phyloP scores from a whole-genome alignment of 352 stramenopile genomes.

The Lagenidium giganteum region DNA sequence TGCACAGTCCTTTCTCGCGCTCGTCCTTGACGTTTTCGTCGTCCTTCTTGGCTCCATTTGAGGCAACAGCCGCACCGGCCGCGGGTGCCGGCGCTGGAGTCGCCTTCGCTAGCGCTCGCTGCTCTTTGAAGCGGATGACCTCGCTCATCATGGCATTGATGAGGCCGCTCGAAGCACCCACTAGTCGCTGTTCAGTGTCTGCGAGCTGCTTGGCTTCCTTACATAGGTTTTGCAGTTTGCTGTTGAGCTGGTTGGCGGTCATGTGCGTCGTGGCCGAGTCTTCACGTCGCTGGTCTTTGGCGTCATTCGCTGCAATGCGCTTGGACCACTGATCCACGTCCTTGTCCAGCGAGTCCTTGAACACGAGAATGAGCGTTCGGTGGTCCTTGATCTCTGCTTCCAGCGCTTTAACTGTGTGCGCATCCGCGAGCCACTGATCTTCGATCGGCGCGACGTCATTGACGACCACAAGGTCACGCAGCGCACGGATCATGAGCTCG shows the following conservation, averaged over 20 bases:
- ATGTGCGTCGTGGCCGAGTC: slow-evolving; percentile 70
- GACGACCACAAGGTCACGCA: slow-evolving; percentile 42
- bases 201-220: slow-evolving; percentile 71
- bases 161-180: slow-evolving; percentile 47
- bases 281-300: slow-evolving; percentile 33
- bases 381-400: slow-evolving; percentile 77
- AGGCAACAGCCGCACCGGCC: too few species aligned
- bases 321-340: slow-evolving; percentile 73
- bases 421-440: slow-evolving; percentile 51
- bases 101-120: slow-evolving; percentile 32
- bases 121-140: slow-evolving; percentile 49
- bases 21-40: slow-evolving; percentile 68
- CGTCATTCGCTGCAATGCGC: slow-evolving; percentile 28
- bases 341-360: slow-evolving; percentile 76
- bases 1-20: slow-evolving; percentile 68
- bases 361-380: slow-evolving; percentile 76
- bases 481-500: slow-evolving; percentile 70
- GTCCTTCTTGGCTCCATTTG: slow-evolving; percentile 35
- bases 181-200: slow-evolving; percentile 50
- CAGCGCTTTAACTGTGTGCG: slow-evolving; percentile 50
- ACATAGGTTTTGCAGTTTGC: slow-evolving; percentile 76
- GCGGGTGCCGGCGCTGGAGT: slow-evolving; percentile 6
- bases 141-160: slow-evolving; percentile 75
- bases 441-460: slow-evolving; percentile 22
- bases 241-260: slow-evolving; percentile 73